Evolutionary conservation across 2,329 filamentous ascomycete species (phyloP).

Genomic region (Colletotrichum sublineola): DNA sequence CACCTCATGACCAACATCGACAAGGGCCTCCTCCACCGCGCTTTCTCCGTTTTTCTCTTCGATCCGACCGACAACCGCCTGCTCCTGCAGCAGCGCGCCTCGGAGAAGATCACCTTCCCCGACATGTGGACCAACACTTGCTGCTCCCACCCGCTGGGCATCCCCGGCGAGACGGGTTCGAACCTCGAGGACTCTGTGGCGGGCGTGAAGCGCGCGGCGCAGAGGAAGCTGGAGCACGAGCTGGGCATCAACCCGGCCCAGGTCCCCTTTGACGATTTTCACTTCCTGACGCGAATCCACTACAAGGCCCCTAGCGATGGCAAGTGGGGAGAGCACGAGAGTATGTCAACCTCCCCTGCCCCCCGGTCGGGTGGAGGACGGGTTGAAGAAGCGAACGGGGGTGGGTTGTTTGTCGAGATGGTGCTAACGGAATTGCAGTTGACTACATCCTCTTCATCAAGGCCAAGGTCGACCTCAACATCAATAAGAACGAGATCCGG

Average conservation of each 20-base stretch:
- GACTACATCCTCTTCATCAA: constrained; percentile 99
- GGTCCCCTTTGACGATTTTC: constrained; percentile 91
- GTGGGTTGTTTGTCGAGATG: neutral
- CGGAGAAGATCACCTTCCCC: constrained; percentile 98
- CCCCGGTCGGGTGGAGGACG: neutral
- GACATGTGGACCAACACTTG: constrained; percentile 99
- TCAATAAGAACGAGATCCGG: constrained; percentile 90
- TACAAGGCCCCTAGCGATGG: constrained; percentile 98
- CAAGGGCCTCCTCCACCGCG: constrained; percentile 93
- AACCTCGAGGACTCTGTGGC: constrained; percentile 83
- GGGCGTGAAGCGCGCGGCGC: constrained; percentile 91
- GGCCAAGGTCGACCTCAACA: constrained; percentile 85
- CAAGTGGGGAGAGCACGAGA: constrained; percentile 99
- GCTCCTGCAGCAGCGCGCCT: constrained; percentile 93
- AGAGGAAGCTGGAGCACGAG: constrained; percentile 94
- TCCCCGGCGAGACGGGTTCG: constrained; percentile 90
- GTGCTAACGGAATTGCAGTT: constrained; percentile 66
- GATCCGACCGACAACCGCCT: constrained; percentile 87
- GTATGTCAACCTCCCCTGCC: constrained; percentile 65
- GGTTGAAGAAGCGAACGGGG: neutral
- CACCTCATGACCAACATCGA: constrained; percentile 99
- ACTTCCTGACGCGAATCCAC: constrained; percentile 96
- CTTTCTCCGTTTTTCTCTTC: constrained; percentile 98
- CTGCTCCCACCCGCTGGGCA: constrained; percentile 95
- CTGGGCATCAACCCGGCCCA: constrained; percentile 90